Evolutionary conservation across 495 filamentous ascomycete genomes (phyloP), one percentile per base, ranked within the genome.

Genomic region (Penicillium bovifimosum): DNA sequence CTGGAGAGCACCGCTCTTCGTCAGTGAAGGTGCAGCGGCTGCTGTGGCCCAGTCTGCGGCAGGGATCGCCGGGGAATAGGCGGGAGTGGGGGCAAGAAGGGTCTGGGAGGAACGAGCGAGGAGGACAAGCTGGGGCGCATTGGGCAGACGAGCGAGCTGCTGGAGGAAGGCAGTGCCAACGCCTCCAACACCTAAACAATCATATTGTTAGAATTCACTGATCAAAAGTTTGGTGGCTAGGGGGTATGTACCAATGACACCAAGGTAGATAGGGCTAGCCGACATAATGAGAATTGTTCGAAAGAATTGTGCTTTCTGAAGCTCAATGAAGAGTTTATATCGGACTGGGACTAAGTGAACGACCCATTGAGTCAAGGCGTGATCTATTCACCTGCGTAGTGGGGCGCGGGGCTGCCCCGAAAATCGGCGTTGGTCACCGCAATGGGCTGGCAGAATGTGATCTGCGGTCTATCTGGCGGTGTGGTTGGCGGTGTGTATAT

Each of bases 121-220:
- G 64, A 92, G 81, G 71, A 90, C 78, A 18, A 96, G 82, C 50
- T 79, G 79, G 33, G 95, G 77, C 14, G 78, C 69, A 63, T 79
- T 77, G 59, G 82, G 74, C 42, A 86, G 75, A 49, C 76, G 78
- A 8, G 78, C 68, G 51, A 96, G 83, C 69, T 98, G 93, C 49
- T 74, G 71, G 57, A 98, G 84, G 79, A 97, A 96, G 63, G 82
- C 82, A 67, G 88, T 87, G 53, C 93, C 93, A 47, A 98, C 93
- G 47, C 93, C 92, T 60, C 93, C 93, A 56, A 85, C 87, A 58
- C 93, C 93, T 96, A 59, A 10, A 52, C 44, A 9, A 26, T 34
- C 9, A 31, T 10, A 9, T 41, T 11, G 5, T 41, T 29, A 46
- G 41, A 46, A 7, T 43, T 9, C 11, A 31, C 29, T 32, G 1